Evolutionary conservation across 192 early-diverging fungal genomes (phyloP).

Genomic region (Backusella psychrophila): DNA sequence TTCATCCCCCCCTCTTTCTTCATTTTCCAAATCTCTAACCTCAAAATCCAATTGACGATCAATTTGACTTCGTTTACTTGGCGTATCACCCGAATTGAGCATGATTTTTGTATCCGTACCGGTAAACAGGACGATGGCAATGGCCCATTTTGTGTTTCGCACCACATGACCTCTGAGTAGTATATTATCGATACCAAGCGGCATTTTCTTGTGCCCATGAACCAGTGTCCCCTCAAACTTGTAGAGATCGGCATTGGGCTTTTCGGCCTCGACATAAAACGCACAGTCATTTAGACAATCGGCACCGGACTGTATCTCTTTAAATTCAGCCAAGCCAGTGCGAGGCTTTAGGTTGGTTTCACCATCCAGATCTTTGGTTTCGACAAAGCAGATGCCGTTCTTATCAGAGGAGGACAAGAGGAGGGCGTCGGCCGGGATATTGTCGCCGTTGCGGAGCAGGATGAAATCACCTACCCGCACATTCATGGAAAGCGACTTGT

Average conservation of each 20-base stretch:
- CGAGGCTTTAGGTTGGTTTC: constrained; percentile 97
- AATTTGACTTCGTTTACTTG: constrained; percentile 80
- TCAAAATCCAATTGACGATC: constrained; percentile 71
- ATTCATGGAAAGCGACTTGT: constrained; percentile 35
- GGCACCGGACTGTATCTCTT: constrained; percentile 63
- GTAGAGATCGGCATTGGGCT: constrained; percentile 77
- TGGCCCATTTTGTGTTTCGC: constrained; percentile 88
- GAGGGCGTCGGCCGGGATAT: constrained; percentile 82
- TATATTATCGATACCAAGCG: constrained; percentile 80
- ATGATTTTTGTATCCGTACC: constrained; percentile 92
- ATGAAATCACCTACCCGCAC: constrained; percentile 88
- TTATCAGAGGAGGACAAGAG: constrained; percentile 78
- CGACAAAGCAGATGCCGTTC: constrained; percentile 79
- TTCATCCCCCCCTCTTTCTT: neutral
- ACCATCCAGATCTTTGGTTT: constrained; percentile 95
- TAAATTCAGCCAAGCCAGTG: constrained; percentile 60
- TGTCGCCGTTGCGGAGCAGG: constrained; percentile 76
- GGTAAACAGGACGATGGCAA: constrained; percentile 81
- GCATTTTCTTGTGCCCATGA: constrained; percentile 34
- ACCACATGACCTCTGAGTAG: constrained; percentile 88
- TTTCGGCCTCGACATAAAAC: constrained; percentile 70
- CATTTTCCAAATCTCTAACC: constrained; percentile 20
- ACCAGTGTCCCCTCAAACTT: constrained; percentile 71
- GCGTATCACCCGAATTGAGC: constrained; percentile 87
- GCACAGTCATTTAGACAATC: constrained; percentile 65